phyloP scores from a whole-genome alignment of 2,329 filamentous ascomycete species.

The Colletotrichum graminicola region DNA sequence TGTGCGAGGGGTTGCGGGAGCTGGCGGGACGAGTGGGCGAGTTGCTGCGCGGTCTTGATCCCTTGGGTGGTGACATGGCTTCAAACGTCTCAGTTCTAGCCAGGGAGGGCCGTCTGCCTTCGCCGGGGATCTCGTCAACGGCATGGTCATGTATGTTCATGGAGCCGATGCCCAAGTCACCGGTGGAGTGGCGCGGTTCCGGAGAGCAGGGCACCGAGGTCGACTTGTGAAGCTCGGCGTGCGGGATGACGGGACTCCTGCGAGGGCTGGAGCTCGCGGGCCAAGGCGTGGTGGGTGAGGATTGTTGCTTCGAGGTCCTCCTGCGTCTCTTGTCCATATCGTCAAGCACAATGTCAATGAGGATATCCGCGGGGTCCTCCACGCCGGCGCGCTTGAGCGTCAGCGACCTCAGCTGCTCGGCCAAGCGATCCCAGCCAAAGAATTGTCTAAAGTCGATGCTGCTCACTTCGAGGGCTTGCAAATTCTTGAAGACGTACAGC shows the following conservation, averaged over 20 bases:
- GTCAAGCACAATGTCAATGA: conserved; percentile 94
- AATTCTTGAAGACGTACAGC: conserved; percentile 96
- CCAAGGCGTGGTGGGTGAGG: conserved; percentile 82
- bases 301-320: conserved; percentile 86
- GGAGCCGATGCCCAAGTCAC: conserved; percentile 71
- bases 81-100: conserved; percentile 63
- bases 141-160: conserved; percentile 65
- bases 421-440: conserved; percentile 94
- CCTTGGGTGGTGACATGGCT: conserved; percentile 57
- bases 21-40: conserved; percentile 84
- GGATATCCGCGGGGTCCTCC: conserved; percentile 89
- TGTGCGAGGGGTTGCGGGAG: conserved; percentile 78
- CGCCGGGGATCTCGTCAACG: conserved; percentile 56
- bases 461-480: conserved; percentile 92
- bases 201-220: conserved; percentile 76
- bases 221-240: conserved; percentile 76
- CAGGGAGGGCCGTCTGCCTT: conserved; percentile 58
- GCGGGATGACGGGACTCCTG: conserved; percentile 72
- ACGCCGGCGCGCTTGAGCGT: conserved; percentile 89
- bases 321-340: conserved; percentile 94
- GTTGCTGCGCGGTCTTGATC: conserved; percentile 75
- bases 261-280: conserved; percentile 67
- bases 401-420: conserved; percentile 90
- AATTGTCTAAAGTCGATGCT: conserved; percentile 98
- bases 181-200: conserved; percentile 60